Conservation (phyloP, 2,329 filamentous ascomycete genomes). For the Pseudocercospora eumusae region DNA sequence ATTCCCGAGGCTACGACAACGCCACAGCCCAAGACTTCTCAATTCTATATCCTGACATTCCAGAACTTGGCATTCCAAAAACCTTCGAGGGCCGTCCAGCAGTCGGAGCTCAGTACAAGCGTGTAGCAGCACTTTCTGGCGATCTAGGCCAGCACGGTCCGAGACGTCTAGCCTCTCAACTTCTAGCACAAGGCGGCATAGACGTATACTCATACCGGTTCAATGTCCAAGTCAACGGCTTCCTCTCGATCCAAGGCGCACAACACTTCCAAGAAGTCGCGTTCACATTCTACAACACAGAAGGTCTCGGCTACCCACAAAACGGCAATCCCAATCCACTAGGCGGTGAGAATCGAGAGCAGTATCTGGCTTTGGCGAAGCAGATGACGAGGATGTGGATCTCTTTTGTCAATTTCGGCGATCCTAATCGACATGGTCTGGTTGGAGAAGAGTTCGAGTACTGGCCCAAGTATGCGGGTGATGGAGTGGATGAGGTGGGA, state of each 20-base stretch:
- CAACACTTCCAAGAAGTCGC: conserved; percentile 54
- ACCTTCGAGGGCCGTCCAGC: conserved; percentile 29
- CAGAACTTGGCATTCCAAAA: conserved; percentile 32
- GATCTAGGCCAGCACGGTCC: conserved; percentile 28
- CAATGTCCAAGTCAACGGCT: conserved; percentile 44
- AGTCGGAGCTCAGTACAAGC: conserved; percentile 31
- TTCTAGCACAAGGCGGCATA: conserved; percentile 29
- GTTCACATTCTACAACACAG: conserved; percentile 57
- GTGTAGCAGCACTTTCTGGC: conserved; percentile 26
- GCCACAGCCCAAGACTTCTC: conserved; percentile 41
- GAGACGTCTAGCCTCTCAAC: conserved; percentile 25
- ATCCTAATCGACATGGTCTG: conserved; percentile 42
- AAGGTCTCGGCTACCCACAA: conserved; percentile 40
- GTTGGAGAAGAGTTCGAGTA: conserved; percentile 29
- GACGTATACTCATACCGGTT: conserved; percentile 48
- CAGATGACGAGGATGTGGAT: conserved; percentile 57
- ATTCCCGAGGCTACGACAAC: conserved; percentile 30
- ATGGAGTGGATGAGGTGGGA: conserved; percentile 32
- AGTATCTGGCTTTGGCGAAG: conserved; percentile 47
- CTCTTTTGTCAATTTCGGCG: conserved; percentile 50
- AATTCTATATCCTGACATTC: conserved; percentile 37
- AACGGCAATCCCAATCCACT: conserved; percentile 30
- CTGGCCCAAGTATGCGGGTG: conserved; percentile 51
- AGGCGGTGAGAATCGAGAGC: conserved; percentile 34
- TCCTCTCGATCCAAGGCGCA: conserved; percentile 32